phyloP scores from a whole-genome alignment of 805 yeast genomes.

The Wickerhamiella parazyma region DNA sequence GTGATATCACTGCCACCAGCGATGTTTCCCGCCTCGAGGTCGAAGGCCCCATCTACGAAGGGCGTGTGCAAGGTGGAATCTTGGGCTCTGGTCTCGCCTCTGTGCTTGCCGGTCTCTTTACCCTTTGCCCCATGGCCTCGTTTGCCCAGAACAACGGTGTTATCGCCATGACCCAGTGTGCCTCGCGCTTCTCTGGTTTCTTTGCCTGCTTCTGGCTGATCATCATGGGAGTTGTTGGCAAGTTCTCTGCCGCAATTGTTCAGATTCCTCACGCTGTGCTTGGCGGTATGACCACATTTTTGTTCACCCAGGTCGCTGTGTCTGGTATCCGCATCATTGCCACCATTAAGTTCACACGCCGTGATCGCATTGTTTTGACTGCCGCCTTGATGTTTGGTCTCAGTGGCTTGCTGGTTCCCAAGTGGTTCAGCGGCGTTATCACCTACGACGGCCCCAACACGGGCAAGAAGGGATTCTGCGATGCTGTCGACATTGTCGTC shows the following conservation, averaged over 20 bases:
- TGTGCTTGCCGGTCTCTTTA: slow-evolving; percentile 58
- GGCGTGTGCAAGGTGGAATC: slow-evolving; percentile 86
- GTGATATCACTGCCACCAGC: slow-evolving; percentile 87
- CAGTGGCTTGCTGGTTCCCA: slow-evolving; percentile 49
- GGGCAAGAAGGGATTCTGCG: slow-evolving; percentile 45
- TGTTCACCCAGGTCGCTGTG: slow-evolving; percentile 63
- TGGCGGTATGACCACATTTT: slow-evolving; percentile 79
- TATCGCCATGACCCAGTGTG: slow-evolving; percentile 82
- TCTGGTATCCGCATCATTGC: slow-evolving; percentile 60
- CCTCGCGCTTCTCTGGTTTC: slow-evolving; percentile 67
- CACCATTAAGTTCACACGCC: slow-evolving; percentile 40
- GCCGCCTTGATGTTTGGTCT: slow-evolving; percentile 52
- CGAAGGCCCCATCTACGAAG: slow-evolving; percentile 68
- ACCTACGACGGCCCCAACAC: slow-evolving; percentile 50
- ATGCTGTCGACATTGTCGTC: slow-evolving; percentile 56
- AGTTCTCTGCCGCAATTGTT: slow-evolving; percentile 79
- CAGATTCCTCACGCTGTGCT: slow-evolving; percentile 66
- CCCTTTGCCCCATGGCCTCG: slow-evolving; percentile 80
- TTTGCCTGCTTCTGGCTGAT: slow-evolving; percentile 70
- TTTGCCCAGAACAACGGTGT: slow-evolving; percentile 96
- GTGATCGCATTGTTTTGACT: slow-evolving; percentile 61
- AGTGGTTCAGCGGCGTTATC: slow-evolving; percentile 53
- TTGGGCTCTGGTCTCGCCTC: slow-evolving; percentile 82
- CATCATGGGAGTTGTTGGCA: slow-evolving; percentile 77
- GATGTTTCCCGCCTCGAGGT: slow-evolving; percentile 80